These are phyloP conservation scores for Leishmania guyanensis DNA, from an alignment of 208 protist species.

Conservation along the genomic window DNA sequence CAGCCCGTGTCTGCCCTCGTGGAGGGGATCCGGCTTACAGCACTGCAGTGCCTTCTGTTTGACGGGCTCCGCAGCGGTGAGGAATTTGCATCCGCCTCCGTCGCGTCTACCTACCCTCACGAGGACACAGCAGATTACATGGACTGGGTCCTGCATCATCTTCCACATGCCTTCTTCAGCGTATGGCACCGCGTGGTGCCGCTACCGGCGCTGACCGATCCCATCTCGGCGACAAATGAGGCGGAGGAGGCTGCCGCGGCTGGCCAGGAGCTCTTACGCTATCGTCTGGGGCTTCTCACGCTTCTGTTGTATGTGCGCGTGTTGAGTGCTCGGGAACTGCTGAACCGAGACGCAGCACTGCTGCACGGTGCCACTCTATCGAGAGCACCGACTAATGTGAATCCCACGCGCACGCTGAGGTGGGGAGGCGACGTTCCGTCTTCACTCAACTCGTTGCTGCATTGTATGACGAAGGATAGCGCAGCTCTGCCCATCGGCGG, in stretches of 20 bases:
- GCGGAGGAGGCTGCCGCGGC: conserved; percentile 18
- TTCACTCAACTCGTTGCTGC: conserved; percentile 15
- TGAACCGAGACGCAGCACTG: not conserved
- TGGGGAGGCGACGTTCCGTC: conserved; percentile 9
- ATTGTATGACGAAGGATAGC: conserved; percentile 6
- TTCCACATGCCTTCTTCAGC: conserved; percentile 46
- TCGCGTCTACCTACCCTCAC: not conserved
- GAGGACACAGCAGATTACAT: conserved; percentile 8
- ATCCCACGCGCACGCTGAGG: not conserved
- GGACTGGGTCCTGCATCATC: conserved; percentile 25
- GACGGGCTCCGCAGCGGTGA: conserved; percentile 18
- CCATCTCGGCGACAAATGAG: not conserved
- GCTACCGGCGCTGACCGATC: not conserved
- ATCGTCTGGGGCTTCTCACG: conserved; percentile 25
- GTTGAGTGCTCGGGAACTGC: not conserved
- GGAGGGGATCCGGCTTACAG: conserved; percentile 70
- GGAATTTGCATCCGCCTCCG: not conserved
- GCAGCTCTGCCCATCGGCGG: not conserved
- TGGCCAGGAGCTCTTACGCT: conserved; percentile 16
- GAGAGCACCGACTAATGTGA: not conserved
- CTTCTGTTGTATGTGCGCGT: conserved; percentile 23
- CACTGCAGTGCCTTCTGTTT: conserved; percentile 49
- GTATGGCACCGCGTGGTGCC: conserved; percentile 35
- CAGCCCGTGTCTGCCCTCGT: conserved; percentile 54
- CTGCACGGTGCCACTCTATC: not conserved